phyloP scores from a whole-genome alignment of 176 grass and related monocot genomes.

The Elymus sibiricus region DNA sequence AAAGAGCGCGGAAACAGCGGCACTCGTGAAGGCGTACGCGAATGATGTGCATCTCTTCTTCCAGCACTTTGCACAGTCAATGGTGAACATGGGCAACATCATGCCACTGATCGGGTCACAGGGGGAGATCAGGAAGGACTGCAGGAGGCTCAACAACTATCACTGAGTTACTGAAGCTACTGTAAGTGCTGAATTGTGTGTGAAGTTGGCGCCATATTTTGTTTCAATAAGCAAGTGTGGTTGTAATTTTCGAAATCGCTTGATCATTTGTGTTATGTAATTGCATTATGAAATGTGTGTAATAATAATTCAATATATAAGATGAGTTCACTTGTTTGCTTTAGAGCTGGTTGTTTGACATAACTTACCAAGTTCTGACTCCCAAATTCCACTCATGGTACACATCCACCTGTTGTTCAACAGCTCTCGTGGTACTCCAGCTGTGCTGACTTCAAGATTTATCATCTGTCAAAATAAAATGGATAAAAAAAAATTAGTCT shows the following conservation, averaged over 20 bases:
- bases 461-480: constrained; percentile 15
- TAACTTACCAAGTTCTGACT: constrained; percentile 18
- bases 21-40: constrained; percentile 69
- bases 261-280: constrained; percentile 24
- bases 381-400: not conserved
- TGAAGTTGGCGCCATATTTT: constrained; percentile 33
- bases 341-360: constrained; percentile 17
- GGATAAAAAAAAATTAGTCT: not conserved
- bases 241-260: constrained; percentile 13
- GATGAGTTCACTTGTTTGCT: constrained; percentile 30
- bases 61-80: constrained; percentile 78
- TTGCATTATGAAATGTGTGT: constrained; percentile 22
- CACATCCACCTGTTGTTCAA: constrained; percentile 2
- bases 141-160: constrained; percentile 69
- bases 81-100: constrained; percentile 94
- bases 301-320: constrained; percentile 27
- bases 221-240: constrained; percentile 37
- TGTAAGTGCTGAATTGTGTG: constrained; percentile 18
- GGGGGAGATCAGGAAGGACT: constrained; percentile 88
- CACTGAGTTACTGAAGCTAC: constrained; percentile 20
- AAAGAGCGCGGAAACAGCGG: constrained; percentile 48
- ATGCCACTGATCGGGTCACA: constrained; percentile 49
- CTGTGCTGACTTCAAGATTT: not conserved
- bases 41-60: constrained; percentile 67
- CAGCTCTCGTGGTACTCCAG: not conserved